Evolutionary conservation across 1,139 yeast species (phyloP).

Genomic region (Scheffersomyces segobiensis): DNA sequence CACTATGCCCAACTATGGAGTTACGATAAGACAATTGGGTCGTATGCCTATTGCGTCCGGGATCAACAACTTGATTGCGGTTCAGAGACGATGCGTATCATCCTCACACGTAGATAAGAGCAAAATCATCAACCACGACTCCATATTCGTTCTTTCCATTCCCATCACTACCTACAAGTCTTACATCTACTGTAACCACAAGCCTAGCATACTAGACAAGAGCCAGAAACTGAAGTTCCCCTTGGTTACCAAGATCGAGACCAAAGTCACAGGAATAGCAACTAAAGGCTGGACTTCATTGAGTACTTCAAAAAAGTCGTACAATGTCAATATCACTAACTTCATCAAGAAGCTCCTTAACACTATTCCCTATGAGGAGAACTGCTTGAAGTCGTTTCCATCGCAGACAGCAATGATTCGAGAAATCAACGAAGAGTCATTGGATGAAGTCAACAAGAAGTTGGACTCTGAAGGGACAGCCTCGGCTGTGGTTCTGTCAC

Average conservation of each 20-base stretch:
- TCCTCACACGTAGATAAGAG: neutral
- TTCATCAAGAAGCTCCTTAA: slow-evolving; percentile 37
- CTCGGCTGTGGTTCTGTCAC: slow-evolving; percentile 29
- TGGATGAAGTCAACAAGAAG: slow-evolving; percentile 6
- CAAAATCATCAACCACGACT: slow-evolving; percentile 11
- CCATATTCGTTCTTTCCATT: slow-evolving; percentile 53
- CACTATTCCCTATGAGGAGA: slow-evolving; percentile 54
- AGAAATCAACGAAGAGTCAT: slow-evolving; percentile 30
- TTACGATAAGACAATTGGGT: neutral
- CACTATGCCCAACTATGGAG: neutral
- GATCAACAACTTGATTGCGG: neutral
- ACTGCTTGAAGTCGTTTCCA: slow-evolving; percentile 53
- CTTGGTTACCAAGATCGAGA: slow-evolving; percentile 37
- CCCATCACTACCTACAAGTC: slow-evolving; percentile 61
- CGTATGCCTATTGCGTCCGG: neutral
- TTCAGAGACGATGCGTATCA: neutral
- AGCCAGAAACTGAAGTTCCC: slow-evolving; percentile 33
- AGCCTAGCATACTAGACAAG: slow-evolving; percentile 29
- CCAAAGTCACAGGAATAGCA: slow-evolving; percentile 38
- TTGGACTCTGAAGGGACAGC: neutral
- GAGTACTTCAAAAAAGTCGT: slow-evolving; percentile 31
- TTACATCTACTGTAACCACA: slow-evolving; percentile 61
- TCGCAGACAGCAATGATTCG: slow-evolving; percentile 49
- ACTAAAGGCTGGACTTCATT: slow-evolving; percentile 49
- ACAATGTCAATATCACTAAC: slow-evolving; percentile 42